phyloP scores from a whole-genome alignment of 1,284 basidiomycete genomes.

The Trichosporon sp. region DNA sequence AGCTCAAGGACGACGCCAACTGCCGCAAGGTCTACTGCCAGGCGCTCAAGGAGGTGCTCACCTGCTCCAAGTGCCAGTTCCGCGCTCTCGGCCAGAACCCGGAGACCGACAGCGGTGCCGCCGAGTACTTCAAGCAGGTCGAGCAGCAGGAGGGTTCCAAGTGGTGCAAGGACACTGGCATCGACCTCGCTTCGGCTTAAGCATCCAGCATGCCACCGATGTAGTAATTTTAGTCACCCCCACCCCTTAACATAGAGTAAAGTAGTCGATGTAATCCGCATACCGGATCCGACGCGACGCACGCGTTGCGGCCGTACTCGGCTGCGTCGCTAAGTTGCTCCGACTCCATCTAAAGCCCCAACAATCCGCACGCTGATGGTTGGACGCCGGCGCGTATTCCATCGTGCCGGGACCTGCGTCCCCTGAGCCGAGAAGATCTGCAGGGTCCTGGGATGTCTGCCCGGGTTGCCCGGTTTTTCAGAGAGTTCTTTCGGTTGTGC shows the following conservation, averaged over 20 bases:
- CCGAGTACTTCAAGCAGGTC: not conserved
- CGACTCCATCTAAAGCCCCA: too few species aligned
- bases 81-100: not conserved
- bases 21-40: conserved; percentile 12
- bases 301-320: not conserved
- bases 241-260: not conserved
- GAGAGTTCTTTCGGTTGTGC: not conserved
- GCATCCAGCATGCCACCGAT: not conserved
- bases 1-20: not conserved
- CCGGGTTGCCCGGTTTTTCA: not conserved
- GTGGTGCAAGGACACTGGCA: conserved; percentile 10
- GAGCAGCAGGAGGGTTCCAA: not conserved
- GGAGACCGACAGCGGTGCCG: not conserved
- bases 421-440: conserved; percentile 1
- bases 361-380: not conserved
- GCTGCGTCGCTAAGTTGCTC: not conserved
- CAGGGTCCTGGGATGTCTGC: not conserved
- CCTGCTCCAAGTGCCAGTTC: conserved; percentile 8
- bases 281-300: not conserved
- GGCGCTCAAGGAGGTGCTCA: not conserved
- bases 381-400: not conserved
- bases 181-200: conserved; percentile 4
- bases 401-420: not conserved
- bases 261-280: not conserved
- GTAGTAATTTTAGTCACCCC: conserved; percentile 1